Conservation (phyloP, 208 protist genomes). For the Leishmania turanica region DNA sequence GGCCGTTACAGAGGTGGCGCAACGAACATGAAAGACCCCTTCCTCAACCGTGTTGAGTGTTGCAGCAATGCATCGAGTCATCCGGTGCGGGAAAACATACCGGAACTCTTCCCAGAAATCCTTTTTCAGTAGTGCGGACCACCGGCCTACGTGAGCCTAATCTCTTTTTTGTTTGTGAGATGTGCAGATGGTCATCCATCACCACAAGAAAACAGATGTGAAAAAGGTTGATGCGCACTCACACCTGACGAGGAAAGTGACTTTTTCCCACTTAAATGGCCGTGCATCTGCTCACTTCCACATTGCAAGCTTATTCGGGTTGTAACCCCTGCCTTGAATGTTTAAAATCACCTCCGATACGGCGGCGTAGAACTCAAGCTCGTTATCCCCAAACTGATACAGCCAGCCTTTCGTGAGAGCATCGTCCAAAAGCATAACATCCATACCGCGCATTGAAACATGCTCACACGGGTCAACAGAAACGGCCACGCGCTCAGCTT, state of each 20-base stretch:
- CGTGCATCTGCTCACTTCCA: slow-evolving; percentile 19
- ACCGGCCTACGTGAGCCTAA: too few species aligned
- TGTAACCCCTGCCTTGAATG: slow-evolving; percentile 73
- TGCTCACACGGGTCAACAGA: slow-evolving; percentile 64
- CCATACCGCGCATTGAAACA: slow-evolving; percentile 80
- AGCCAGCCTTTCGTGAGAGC: slow-evolving; percentile 74
- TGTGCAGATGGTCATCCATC: not conserved
- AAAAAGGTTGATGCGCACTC: not conserved
- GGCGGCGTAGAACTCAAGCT: slow-evolving; percentile 70
- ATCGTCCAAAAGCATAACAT: slow-evolving; percentile 88
- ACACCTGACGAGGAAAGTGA: not conserved
- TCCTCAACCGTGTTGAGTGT: not conserved
- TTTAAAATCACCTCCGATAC: slow-evolving; percentile 64
- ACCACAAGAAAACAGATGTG: slow-evolving; percentile 1
- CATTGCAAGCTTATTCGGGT: slow-evolving; percentile 67
- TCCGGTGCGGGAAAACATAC: not conserved
- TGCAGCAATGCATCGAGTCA: not conserved
- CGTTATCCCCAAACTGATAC: slow-evolving; percentile 49
- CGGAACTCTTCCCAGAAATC: not conserved
- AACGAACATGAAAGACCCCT: not conserved
- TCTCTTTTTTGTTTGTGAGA: not conserved
- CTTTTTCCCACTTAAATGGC: not conserved
- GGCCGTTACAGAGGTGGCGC: not conserved
- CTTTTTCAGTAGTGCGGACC: not conserved
- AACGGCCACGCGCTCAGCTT: slow-evolving; percentile 31